These are phyloP conservation scores for Fusarium subglutinans DNA, from an alignment of 2,329 filamentous ascomycete genomes.

Conservation along the genomic window DNA sequence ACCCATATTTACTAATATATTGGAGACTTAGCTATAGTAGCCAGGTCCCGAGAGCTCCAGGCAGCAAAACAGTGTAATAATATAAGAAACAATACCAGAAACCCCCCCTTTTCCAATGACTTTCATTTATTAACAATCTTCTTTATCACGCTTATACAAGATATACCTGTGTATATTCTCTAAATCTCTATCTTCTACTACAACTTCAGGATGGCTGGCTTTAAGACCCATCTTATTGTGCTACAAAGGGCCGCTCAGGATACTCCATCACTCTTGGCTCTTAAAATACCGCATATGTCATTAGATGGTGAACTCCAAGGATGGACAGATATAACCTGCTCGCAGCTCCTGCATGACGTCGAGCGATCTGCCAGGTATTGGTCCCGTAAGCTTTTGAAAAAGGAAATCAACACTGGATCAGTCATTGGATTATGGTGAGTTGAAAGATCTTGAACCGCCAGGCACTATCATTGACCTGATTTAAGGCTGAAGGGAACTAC, in stretches of 20 bases:
- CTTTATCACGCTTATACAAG: too few species aligned
- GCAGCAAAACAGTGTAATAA: neutral
- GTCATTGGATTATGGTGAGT: neutral
- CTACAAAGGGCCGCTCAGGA: neutral
- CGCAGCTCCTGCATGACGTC: neutral
- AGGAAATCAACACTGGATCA: neutral
- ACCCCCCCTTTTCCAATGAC: neutral
- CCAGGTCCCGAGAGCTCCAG: fast-evolving
- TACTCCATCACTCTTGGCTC: neutral
- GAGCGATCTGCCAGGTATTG: neutral
- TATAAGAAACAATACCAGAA: fast-evolving
- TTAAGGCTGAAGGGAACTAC: neutral
- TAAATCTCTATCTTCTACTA: neutral
- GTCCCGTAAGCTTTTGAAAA: neutral
- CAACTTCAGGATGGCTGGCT: neutral
- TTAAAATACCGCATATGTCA: neutral
- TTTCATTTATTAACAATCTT: neutral
- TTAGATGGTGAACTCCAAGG: neutral
- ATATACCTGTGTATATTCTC: too few species aligned
- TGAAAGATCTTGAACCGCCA: fast-evolving
- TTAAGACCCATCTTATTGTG: neutral
- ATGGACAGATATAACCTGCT: neutral
- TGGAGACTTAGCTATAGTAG: fast-evolving
- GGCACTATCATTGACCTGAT: fast-evolving
- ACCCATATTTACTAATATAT: fast-evolving